A percentile compares a stretch with the other conserved stretches of the same genome.
phyloP scores from a whole-genome alignment of 805 yeast species.

The Yueomyces sinensis region DNA sequence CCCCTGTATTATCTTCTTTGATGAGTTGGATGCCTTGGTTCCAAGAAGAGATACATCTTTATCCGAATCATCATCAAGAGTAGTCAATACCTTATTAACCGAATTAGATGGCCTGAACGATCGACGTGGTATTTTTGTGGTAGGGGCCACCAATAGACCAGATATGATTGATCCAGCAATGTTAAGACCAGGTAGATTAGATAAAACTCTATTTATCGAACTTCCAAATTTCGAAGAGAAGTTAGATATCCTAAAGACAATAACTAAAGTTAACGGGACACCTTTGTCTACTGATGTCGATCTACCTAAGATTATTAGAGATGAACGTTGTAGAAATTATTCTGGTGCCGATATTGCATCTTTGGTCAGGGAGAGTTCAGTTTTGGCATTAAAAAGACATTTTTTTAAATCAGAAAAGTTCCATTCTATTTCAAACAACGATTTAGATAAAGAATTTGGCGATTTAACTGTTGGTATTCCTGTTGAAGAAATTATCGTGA shows the following conservation, averaged over 20 bases:
- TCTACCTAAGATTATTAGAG: constrained; percentile 48
- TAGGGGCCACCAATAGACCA: constrained; percentile 95
- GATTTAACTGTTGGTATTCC: constrained; percentile 25
- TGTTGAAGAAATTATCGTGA: constrained; percentile 37
- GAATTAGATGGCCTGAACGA: constrained; percentile 93
- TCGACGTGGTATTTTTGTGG: constrained; percentile 81
- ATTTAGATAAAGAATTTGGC: constrained; percentile 28
- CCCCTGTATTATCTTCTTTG: constrained; percentile 91
- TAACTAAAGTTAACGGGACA: constrained; percentile 56
- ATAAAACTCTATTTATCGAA: constrained; percentile 84
- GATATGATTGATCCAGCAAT: constrained; percentile 98
- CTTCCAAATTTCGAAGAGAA: constrained; percentile 72
- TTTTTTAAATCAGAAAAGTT: constrained; percentile 41
- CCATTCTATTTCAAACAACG: constrained; percentile 32
- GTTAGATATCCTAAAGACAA: constrained; percentile 66
- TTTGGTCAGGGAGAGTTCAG: constrained; percentile 88
- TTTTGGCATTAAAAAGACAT: constrained; percentile 64
- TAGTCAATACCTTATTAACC: constrained; percentile 86
- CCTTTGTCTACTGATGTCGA: constrained; percentile 60
- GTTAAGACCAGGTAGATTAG: constrained; percentile 93
- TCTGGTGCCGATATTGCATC: constrained; percentile 96
- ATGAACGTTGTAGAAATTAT: constrained; percentile 74
- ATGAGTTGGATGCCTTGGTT: constrained; percentile 90
- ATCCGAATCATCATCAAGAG: constrained; percentile 84
- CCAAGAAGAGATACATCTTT: constrained; percentile 84